A percentile compares a stretch with the other conserved stretches of the same genome.
Evolutionary conservation across 306 rosid species (phyloP).

Genomic region (Dalbergia cochinchinensis): DNA sequence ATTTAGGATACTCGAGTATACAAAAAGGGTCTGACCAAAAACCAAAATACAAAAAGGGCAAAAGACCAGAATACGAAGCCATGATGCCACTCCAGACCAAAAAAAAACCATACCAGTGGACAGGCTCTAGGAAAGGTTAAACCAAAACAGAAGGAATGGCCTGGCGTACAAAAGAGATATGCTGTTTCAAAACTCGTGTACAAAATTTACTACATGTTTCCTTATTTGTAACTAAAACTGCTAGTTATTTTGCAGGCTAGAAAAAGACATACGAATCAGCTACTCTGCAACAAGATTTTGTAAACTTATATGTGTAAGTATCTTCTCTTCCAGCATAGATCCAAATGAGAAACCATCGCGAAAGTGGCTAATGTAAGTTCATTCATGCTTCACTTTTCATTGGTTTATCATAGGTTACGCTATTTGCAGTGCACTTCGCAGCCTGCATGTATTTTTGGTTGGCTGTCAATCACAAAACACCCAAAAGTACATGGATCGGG

Average conservation of each 20-base stretch:
- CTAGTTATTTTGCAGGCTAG: conserved; percentile 64
- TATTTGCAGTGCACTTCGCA: conserved; percentile 83
- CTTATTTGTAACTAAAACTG: conserved; percentile 20
- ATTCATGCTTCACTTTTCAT: conserved; percentile 18
- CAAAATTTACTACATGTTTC: not conserved
- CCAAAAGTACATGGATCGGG: conserved; percentile 81
- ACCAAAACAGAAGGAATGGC: not conserved
- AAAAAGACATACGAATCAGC: conserved; percentile 85
- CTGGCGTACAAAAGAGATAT: not conserved
- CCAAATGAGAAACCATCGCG: conserved; percentile 6
- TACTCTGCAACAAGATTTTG: conserved; percentile 70
- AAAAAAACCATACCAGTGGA: not conserved
- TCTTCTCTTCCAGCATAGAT: not conserved
- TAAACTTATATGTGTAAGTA: conserved; percentile 81
- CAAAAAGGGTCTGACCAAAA: too few species aligned
- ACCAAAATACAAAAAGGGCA: not conserved
- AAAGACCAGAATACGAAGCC: not conserved
- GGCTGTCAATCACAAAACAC: conserved; percentile 60
- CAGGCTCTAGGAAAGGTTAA: not conserved
- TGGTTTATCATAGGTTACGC: conserved; percentile 68
- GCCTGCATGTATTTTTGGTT: conserved; percentile 91
- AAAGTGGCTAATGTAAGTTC: conserved; percentile 18
- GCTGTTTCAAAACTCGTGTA: too few species aligned
- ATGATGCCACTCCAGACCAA: not conserved
- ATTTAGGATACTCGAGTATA: too few species aligned